Evolutionary conservation across 306 rosid species (phyloP).

Genomic region (Hippophae rhamnoides): DNA sequence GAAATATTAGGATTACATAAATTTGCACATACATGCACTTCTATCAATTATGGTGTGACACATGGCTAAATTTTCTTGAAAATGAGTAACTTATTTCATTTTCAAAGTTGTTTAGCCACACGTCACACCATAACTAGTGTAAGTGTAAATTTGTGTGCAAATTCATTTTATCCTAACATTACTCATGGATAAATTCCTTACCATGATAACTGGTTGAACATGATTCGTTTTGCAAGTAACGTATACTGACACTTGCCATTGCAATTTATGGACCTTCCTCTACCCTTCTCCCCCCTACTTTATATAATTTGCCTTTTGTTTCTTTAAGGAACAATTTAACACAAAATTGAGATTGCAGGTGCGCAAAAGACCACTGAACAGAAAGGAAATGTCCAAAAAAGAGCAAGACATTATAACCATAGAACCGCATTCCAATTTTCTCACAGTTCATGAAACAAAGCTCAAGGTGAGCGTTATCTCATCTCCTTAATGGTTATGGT

Average conservation of each 20-base stretch:
- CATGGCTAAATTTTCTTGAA: too few relatives aligned
- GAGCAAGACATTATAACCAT: slow-evolving; percentile 68
- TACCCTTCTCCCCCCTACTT: background rate
- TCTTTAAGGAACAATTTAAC: background rate
- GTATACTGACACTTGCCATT: background rate
- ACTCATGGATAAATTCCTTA: too few relatives aligned
- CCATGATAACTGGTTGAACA: background rate
- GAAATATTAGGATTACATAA: too few relatives aligned
- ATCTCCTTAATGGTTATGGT: slow-evolving; percentile 5
- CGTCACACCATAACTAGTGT: too few relatives aligned
- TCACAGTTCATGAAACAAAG: slow-evolving; percentile 80
- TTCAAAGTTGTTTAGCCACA: too few relatives aligned
- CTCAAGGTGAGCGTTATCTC: slow-evolving; percentile 45
- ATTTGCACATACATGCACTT: too few relatives aligned
- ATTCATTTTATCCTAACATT: too few relatives aligned
- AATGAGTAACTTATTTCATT: too few relatives aligned
- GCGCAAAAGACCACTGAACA: slow-evolving; percentile 76
- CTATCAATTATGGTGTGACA: too few relatives aligned
- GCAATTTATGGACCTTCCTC: background rate
- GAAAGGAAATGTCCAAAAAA: slow-evolving; percentile 65
- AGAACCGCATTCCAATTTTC: slow-evolving; percentile 48
- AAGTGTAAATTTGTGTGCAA: too few relatives aligned
- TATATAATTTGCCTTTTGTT: background rate
- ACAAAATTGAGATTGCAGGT: slow-evolving; percentile 38
- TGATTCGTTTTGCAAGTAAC: background rate